Base-by-base conservation (phyloP, 805 yeast genomes). In the Lipomyces mesembrius region DNA sequence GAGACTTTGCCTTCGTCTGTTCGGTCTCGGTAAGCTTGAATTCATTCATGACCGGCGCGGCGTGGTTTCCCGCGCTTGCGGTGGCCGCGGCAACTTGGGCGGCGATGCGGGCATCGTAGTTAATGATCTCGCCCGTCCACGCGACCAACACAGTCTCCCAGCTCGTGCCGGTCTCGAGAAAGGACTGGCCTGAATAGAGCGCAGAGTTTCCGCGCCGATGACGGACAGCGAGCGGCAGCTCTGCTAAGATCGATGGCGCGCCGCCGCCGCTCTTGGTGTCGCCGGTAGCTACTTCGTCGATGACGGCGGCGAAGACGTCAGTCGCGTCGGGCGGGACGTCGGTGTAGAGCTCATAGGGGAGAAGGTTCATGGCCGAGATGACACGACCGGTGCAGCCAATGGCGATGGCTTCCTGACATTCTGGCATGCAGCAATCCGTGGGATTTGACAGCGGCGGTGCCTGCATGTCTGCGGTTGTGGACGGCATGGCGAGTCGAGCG, bases 121-220 rank as follows among this genome's bases (percentile, higher is more conserved):
- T 63, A 60, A 39, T 77, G 68, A 95, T 81, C 77, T 92, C 98
- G 57, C 99, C 99, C 0, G 98, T 90, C 99, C 99, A 95, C 0
- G 92, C 98, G 61, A 95, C 87, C 60, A 91, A 79, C 71, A 92
- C 91, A 57, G 93, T 88, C 69, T 92, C 96, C 95, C 97, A 94
- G 27, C 87, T 84, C 0, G 93, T 84, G 9, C 65, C 64, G 39
- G 64, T 22, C 57, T 87, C 85, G 61, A 92, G 79, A 74, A 85
- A 88, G 67, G 84, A 83, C 67, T 90, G 84, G 20, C 96, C 87
- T 2, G 97, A 87, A 74, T 89, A 88, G 49, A 94, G 79, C 0
- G 98, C 96, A 9, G 95, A 87, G 73, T 91, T 90, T 1, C 98
- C 98, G 8, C 95, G 83, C 12, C 83, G 74, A 4, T 35, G 37